Evolutionary conservation across 2,329 filamentous ascomycete species (phyloP), one percentile per base, ranked within the genome.

Genomic region (Aspergillus sp.): DNA sequence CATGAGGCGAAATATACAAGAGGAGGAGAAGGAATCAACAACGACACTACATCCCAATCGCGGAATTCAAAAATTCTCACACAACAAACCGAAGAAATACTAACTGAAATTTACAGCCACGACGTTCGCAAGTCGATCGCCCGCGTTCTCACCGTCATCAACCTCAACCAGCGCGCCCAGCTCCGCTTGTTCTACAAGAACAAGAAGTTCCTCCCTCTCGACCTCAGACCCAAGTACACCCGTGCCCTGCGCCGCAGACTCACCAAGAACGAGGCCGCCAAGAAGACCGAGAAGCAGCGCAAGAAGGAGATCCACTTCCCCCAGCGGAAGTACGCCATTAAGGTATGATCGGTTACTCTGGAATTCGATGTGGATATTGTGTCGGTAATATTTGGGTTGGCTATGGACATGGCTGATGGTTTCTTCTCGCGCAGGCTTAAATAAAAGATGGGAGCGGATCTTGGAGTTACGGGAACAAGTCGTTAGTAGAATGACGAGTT

Each of bases 121-220:
- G 94, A 98, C 76, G 83, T 98, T 74, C 90, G 93, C 82, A 98
- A 98, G 84, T 95, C 90, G 61, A 96, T 98, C 77, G 94, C 93
- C 71, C 90, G 91, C 72, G 88, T 96, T 77, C 85, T 98, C 68
- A 98, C 93, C 76, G 83, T 98, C 80, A 95, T 98, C 85, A 98
- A 97, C 84, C 86, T 90, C 78, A 97, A 95, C 84, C 93, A 98
- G 82, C 87, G 94, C 75, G 82, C 89, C 63, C 90, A 97, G 80
- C 89, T 98, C 69, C 90, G 90, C 68, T 82, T 97, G 63, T 97
- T 97, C 87, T 98, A 98, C 85, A 94, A 95, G 84, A 87, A 86
- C 85, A 97, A 97, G 88, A 97, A 96, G 83, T 96, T 96, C 84
- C 79, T 90, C 59, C 93, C 93, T 60, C 89, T 98, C 74, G 94